Percentiles rank a stretch among this genome's conserved stretches.
phyloP scores from a whole-genome alignment of 2,329 filamentous ascomycete species.

The Colletotrichum sublineola region DNA sequence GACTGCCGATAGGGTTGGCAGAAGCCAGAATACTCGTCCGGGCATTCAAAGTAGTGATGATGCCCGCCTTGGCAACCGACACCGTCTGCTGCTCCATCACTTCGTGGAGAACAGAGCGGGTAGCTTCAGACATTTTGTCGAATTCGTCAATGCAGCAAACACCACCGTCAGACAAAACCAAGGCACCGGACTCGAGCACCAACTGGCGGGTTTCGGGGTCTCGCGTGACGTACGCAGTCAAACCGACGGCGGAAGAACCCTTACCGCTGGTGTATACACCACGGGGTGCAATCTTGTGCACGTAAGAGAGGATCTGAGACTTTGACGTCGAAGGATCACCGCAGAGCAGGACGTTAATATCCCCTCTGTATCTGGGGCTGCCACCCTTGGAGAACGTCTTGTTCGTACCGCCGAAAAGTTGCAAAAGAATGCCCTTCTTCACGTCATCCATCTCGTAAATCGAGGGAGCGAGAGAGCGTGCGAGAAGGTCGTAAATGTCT shows the following conservation, averaged over 20 bases:
- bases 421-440: constrained; percentile 97
- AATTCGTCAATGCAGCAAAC: constrained; percentile 90
- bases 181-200: constrained; percentile 82
- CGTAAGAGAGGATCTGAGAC: constrained; percentile 92
- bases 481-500: constrained; percentile 93
- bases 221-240: constrained; percentile 84
- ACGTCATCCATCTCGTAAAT: constrained; percentile 99
- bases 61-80: constrained; percentile 89
- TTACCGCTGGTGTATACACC: constrained; percentile 86
- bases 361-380: constrained; percentile 93
- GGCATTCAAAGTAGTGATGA: constrained; percentile 96
- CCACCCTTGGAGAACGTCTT: constrained; percentile 98
- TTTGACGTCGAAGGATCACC: constrained; percentile 98
- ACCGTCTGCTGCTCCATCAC: constrained; percentile 92
- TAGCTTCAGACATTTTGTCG: constrained; percentile 86
- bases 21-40: constrained; percentile 96
- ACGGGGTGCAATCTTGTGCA: constrained; percentile 97
- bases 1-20: constrained; percentile 97
- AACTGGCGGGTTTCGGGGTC: constrained; percentile 85
- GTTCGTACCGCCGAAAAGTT: constrained; percentile 97
- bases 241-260: constrained; percentile 83
- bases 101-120: constrained; percentile 86
- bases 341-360: constrained; percentile 97
- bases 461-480: constrained; percentile 91
- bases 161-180: constrained; percentile 84